Evolutionary conservation across 805 yeast genomes (phyloP).

Genomic region (Barnettozyma sucrosica): DNA sequence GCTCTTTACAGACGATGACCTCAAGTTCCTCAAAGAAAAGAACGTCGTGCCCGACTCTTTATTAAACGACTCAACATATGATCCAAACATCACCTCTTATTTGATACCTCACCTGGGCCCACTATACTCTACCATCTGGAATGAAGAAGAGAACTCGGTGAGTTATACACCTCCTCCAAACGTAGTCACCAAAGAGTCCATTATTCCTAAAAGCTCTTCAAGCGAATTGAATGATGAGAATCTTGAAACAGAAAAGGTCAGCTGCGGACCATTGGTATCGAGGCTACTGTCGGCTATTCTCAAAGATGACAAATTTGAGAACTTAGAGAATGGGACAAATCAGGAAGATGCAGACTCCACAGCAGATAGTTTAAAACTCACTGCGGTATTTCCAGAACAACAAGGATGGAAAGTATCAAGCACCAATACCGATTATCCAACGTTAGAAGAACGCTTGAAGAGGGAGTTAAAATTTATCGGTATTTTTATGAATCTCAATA

Average conservation of each 20-base stretch:
- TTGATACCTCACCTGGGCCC: conserved; percentile 84
- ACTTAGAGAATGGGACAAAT: conserved; percentile 15
- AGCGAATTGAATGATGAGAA: conserved; percentile 52
- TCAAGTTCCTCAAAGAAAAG: conserved; percentile 62
- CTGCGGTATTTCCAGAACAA: conserved; percentile 33
- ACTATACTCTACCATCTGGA: conserved; percentile 78
- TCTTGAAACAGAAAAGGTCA: conserved; percentile 66
- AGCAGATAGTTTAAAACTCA: conserved; percentile 23
- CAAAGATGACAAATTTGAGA: conserved; percentile 30
- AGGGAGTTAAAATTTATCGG: conserved; percentile 89
- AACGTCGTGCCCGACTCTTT: conserved; percentile 47
- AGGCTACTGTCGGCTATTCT: conserved; percentile 78
- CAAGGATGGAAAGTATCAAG: conserved; percentile 44
- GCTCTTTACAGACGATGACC: conserved; percentile 72
- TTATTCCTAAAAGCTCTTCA: conserved; percentile 53
- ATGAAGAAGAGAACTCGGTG: conserved; percentile 63
- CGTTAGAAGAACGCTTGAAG: conserved; percentile 82
- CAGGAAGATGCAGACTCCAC: conserved; percentile 26
- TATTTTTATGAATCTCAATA: conserved; percentile 58
- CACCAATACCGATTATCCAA: conserved; percentile 57
- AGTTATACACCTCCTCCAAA: conserved; percentile 46
- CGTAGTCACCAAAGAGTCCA: conserved; percentile 34
- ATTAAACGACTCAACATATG: conserved; percentile 41
- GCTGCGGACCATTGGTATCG: conserved; percentile 89
- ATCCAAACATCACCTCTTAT: conserved; percentile 66